These are phyloP conservation scores for Penicillium nucicola DNA, from an alignment of 495 filamentous ascomycete species.

Conservation along the genomic window DNA sequence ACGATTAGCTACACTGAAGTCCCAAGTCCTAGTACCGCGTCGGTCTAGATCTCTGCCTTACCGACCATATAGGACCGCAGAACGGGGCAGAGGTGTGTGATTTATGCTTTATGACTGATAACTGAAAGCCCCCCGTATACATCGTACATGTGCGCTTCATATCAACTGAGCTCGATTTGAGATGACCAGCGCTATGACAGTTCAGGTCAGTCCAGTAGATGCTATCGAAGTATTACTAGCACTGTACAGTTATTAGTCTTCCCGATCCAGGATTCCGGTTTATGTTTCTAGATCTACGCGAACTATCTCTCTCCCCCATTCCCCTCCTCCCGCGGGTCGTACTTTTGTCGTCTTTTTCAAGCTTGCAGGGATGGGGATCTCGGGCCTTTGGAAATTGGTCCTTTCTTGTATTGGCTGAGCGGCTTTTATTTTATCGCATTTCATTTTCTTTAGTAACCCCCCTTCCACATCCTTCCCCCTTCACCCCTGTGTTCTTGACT, in stretches of 20 bases:
- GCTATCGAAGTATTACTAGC: neutral
- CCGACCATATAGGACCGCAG: no score
- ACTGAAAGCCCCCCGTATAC: no score
- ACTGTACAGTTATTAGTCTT: neutral
- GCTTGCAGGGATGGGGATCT: neutral
- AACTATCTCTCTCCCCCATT: neutral
- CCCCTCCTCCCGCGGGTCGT: neutral
- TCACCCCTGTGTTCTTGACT: no score
- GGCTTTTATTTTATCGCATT: neutral
- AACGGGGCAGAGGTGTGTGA: no score
- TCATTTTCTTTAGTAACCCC: no score
- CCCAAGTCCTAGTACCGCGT: neutral
- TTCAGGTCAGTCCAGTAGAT: no score
- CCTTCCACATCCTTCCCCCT: no score
- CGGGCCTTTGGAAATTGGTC: neutral
- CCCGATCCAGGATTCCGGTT: neutral
- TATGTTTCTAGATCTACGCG: constrained; percentile 1
- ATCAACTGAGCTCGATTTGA: no score
- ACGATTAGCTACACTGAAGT: no score
- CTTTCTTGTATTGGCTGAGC: neutral
- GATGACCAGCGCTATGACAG: no score
- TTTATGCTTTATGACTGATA: no score
- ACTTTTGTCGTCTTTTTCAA: neutral
- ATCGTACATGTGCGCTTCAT: no score
- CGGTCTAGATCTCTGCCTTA: neutral